Percentiles rank a stretch among this genome's conserved stretches.
Conservation (phyloP, 208 protist species). For the Trypanosoma theileri region DNA sequence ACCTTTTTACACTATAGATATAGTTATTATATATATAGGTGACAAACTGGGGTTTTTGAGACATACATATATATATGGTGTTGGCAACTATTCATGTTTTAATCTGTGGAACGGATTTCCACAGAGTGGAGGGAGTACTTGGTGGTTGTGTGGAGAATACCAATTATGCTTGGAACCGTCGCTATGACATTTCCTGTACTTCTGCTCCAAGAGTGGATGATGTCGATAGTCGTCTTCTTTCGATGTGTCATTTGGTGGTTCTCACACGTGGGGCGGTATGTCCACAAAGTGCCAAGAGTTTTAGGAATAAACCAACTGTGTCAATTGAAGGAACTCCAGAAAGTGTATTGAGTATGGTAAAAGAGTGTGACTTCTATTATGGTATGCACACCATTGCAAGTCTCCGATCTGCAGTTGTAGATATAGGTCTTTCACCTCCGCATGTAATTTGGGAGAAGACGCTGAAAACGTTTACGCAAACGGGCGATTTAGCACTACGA, state of each 20-base stretch:
- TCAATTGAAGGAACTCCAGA: constrained; percentile 48
- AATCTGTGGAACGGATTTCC: constrained; percentile 66
- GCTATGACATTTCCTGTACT: constrained; percentile 66
- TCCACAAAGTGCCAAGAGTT: constrained; percentile 32
- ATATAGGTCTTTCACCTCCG: constrained; percentile 52
- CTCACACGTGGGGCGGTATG: constrained; percentile 56
- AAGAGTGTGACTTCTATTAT: constrained; percentile 66
- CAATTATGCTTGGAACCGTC: constrained; percentile 76
- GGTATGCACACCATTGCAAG: constrained; percentile 39
- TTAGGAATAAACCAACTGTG: constrained; percentile 52
- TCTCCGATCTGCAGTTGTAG: constrained; percentile 38
- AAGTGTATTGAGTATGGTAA: constrained; percentile 40
- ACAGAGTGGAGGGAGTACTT: constrained; percentile 51
- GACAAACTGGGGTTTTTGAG: background rate
- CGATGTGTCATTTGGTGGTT: constrained; percentile 62
- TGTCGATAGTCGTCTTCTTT: constrained; percentile 55
- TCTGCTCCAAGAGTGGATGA: constrained; percentile 46
- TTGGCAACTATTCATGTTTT: constrained; percentile 38
- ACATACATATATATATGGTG: constrained; percentile 21
- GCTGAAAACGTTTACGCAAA: constrained; percentile 44
- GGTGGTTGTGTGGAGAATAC: constrained; percentile 51
- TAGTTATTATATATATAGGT: background rate
- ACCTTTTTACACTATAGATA: no score
- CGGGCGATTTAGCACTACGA: constrained; percentile 52
- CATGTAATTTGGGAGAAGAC: constrained; percentile 78